These are phyloP conservation scores for Arabidopsis hybrid DNA, from an alignment of 441 rosid genomes.

Conservation along the genomic window DNA sequence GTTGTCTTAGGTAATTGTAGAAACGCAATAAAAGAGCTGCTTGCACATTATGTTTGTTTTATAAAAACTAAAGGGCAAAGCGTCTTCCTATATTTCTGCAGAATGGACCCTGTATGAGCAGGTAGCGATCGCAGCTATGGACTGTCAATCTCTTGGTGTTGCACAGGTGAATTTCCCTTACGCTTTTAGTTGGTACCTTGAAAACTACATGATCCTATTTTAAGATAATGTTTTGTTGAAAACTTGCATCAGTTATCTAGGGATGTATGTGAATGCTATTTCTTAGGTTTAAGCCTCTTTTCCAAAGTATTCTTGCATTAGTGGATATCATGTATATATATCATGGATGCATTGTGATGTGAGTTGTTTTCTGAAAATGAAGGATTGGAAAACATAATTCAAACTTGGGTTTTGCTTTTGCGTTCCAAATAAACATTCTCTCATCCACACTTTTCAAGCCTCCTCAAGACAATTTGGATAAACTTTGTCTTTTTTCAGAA, in stretches of 20 bases:
- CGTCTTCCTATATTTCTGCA: constrained; percentile 33
- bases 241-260: constrained; percentile 2
- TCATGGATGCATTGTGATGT: not conserved
- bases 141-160: constrained; percentile 79
- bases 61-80: not conserved
- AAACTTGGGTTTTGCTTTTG: constrained; percentile 4
- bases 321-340: not conserved
- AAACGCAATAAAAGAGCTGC: constrained; percentile 12
- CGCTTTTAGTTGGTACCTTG: constrained; percentile 13
- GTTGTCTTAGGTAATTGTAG: not conserved
- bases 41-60: not conserved
- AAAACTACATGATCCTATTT: constrained; percentile 4
- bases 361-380: constrained; percentile 11
- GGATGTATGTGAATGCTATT: constrained; percentile 1
- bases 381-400: not conserved
- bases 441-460: not conserved
- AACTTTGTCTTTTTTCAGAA: constrained; percentile 58
- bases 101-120: constrained; percentile 98
- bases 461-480: constrained; percentile 7
- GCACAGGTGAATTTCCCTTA: constrained; percentile 68
- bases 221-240: not conserved
- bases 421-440: constrained; percentile 1
- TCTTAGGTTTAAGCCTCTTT: constrained; percentile 11
- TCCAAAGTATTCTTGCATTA: not conserved
- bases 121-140: constrained; percentile 97